Evolutionary conservation across 805 yeast species (phyloP).

Genomic region (Lachancea fermentati): DNA sequence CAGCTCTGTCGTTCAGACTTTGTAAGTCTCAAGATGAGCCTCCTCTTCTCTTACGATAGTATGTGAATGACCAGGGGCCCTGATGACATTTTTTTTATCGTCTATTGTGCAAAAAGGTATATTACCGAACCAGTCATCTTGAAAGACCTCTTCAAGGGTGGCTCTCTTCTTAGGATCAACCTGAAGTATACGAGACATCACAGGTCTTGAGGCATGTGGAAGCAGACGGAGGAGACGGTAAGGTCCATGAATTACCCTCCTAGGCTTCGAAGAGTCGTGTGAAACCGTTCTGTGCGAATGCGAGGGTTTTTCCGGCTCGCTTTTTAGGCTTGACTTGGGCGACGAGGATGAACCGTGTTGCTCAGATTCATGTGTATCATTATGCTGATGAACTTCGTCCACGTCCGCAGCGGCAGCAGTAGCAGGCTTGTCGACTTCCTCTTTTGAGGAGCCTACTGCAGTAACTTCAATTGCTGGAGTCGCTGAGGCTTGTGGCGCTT

Average conservation of each 20-base stretch:
- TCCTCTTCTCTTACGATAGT: slow-evolving; percentile 44
- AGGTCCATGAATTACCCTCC: slow-evolving; percentile 70
- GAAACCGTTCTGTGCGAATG: slow-evolving; percentile 1
- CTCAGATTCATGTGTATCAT: not conserved
- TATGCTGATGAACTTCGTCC: not conserved
- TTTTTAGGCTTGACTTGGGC: not conserved
- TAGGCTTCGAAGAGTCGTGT: slow-evolving; percentile 27
- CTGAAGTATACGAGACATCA: slow-evolving; percentile 58
- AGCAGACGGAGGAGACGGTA: slow-evolving; percentile 72
- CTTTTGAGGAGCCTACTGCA: not conserved
- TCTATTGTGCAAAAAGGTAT: slow-evolving; percentile 57
- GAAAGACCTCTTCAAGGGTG: slow-evolving; percentile 55
- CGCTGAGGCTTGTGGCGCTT: not conserved
- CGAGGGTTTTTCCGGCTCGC: not conserved
- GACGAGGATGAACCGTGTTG: not conserved
- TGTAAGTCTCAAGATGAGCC: slow-evolving; percentile 40
- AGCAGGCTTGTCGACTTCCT: too few species aligned
- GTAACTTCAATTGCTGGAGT: not conserved
- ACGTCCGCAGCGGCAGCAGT: too few species aligned
- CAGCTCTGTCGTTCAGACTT: slow-evolving; percentile 24
- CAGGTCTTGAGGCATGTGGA: slow-evolving; percentile 80
- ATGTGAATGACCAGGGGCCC: slow-evolving; percentile 47
- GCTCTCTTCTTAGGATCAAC: slow-evolving; percentile 61
- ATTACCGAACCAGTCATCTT: slow-evolving; percentile 65
- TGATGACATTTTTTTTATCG: slow-evolving; percentile 35